These are phyloP conservation scores for Penicillium janthinellum DNA, from an alignment of 2,329 filamentous ascomycete genomes.

Conservation along the genomic window DNA sequence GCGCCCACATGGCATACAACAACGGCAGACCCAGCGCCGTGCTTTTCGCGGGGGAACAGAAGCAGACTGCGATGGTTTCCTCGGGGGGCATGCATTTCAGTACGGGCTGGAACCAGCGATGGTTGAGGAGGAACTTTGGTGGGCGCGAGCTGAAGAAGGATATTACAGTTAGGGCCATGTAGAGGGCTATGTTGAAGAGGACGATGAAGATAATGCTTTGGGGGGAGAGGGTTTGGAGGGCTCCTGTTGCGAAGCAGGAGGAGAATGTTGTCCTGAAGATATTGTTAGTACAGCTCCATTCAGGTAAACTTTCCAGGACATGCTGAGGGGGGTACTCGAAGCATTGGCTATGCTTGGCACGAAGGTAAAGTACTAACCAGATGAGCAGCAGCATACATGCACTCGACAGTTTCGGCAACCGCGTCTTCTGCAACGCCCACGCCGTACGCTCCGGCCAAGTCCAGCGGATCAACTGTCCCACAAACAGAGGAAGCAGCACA, in stretches of 20 bases:
- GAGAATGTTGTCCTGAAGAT: constrained; percentile 40
- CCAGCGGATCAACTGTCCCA: constrained; percentile 63
- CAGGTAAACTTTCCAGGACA: neutral
- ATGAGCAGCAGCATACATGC: constrained; percentile 53
- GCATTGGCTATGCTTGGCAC: neutral
- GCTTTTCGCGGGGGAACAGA: constrained; percentile 73
- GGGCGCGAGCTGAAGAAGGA: constrained; percentile 54
- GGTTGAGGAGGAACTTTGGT: constrained; percentile 27
- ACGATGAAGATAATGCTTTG: constrained; percentile 67
- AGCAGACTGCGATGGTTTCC: constrained; percentile 70
- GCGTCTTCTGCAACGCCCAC: constrained; percentile 55
- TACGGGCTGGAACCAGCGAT: constrained; percentile 23
- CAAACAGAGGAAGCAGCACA: constrained; percentile 64
- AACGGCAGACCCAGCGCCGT: constrained; percentile 70
- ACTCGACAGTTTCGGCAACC: constrained; percentile 49
- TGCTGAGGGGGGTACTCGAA: neutral
- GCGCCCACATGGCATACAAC: constrained; percentile 63
- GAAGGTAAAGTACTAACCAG: constrained; percentile 50
- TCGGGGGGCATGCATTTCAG: constrained; percentile 52
- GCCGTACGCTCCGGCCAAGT: constrained; percentile 51
- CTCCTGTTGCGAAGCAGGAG: constrained; percentile 61
- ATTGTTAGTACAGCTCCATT: neutral
- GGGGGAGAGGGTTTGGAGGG: constrained; percentile 59
- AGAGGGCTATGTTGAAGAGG: constrained; percentile 68
- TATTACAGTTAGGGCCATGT: constrained; percentile 63